phyloP scores from a whole-genome alignment of 805 yeast species.

The Candida incommunis region DNA sequence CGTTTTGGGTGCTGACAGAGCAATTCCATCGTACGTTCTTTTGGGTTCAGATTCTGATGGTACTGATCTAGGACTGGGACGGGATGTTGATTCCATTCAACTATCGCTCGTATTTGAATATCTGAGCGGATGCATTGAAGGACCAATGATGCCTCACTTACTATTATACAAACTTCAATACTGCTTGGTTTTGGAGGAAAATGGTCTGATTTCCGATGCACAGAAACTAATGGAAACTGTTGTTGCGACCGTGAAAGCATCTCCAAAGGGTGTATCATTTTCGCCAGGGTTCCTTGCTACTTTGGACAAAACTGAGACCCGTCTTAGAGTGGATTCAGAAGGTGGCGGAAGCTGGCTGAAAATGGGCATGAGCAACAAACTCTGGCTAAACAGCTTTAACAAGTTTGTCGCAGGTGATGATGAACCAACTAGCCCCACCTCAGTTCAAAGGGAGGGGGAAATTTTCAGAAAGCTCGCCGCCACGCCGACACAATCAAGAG shows the following conservation, averaged over 20 bases:
- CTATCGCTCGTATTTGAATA: conserved; percentile 21
- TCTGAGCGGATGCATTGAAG: conserved; percentile 2
- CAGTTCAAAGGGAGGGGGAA: conserved; percentile 17
- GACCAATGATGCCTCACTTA: conserved; percentile 32
- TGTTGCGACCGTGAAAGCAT: conserved; percentile 24
- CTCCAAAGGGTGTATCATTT: conserved; percentile 20
- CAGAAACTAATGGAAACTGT: conserved; percentile 48
- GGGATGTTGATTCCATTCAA: conserved; percentile 33
- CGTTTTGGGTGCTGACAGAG: conserved; percentile 16
- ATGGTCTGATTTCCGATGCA: conserved; percentile 43
- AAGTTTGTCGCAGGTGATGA: conserved; percentile 84
- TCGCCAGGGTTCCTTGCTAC: conserved; percentile 20
- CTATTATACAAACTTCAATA: conserved; percentile 49
- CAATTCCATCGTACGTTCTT: conserved; percentile 9
- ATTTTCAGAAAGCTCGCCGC: conserved; percentile 7
- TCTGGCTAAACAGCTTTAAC: conserved; percentile 75
- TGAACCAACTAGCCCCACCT: conserved; percentile 9
- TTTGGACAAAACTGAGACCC: background rate
- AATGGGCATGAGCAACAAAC: conserved; percentile 29
- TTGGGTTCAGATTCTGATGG: conserved; percentile 15
- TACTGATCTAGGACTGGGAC: conserved; percentile 28
- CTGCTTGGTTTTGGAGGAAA: conserved; percentile 56
- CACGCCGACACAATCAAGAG: conserved; percentile 4
- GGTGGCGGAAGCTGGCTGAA: conserved; percentile 16
- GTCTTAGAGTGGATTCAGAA: background rate